Evolutionary conservation across 2,329 filamentous ascomycete genomes (phyloP), one percentile per base, ranked within the genome.

Genomic region (Colletotrichum godetiae): DNA sequence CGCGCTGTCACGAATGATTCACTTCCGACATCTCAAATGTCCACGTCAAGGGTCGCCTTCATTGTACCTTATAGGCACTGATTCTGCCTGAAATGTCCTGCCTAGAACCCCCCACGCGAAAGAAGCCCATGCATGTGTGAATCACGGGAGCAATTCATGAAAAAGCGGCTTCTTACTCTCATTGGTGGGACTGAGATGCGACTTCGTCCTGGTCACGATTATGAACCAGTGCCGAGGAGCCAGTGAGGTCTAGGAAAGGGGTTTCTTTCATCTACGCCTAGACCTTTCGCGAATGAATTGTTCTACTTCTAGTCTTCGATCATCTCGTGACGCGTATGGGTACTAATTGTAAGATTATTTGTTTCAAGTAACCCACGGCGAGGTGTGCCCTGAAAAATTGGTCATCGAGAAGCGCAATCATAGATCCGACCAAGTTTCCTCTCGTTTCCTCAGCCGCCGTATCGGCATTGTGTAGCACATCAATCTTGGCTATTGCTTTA

Each of bases 101-200:
- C 42, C 37, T 22, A 22, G 2, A 15, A 31, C n/a, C 56, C 49
- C 63, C 46, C 37, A 22, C 29, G 3, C 52, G 33, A 68, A 22
- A 58, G 33, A 22, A 58, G 33, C 60, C 37, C 69, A 27, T 62
- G 37, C 52, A 62, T 57, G 22, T n/a, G 37, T 46, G 56, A 56
- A 61, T 71, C 63, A 55, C 33, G 33, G 55, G 61, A 60, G 49
- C 53, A 59, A 56, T 33, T 56, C 22, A 37, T 10, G 24, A 55
- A 53, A 66, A n/a, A 31, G 29, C 24, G 2, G 31, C 5, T 24
- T 6, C 24, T 12, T 29, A 10, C 29, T 31, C 15, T 58, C 49
- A 72, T 72, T 68, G 69, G 69, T 15, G 7, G 7, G 19, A 37
- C 15, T 19, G 13, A 4, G 12, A 24, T 53, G 58, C 58, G 46